Percentiles rank a stretch among this genome's conserved stretches.
Evolutionary conservation across 2,329 filamentous ascomycete genomes (phyloP).

Genomic region (Aspergillus brunneoviolaceus): DNA sequence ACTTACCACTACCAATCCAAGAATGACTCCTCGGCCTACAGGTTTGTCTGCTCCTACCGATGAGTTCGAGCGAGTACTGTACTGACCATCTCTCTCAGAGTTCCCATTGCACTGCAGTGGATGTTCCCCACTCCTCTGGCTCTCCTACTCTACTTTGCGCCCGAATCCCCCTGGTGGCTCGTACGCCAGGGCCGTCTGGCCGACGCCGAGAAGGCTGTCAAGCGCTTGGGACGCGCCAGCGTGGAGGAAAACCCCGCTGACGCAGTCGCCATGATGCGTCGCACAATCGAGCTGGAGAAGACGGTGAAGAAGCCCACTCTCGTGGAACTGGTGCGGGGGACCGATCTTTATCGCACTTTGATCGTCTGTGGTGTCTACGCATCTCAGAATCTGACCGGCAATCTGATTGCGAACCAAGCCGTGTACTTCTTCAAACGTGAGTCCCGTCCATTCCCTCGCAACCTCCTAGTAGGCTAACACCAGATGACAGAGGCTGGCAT

Average conservation of each 20-base stretch:
- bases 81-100: conserved; percentile 41
- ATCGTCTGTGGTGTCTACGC: conserved; percentile 60
- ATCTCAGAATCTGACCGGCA: conserved; percentile 61
- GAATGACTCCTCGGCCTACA: conserved; percentile 39
- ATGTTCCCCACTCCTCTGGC: conserved; percentile 58
- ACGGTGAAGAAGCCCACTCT: conserved; percentile 48
- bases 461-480: conserved; percentile 27
- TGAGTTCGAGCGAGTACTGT: conserved; percentile 24
- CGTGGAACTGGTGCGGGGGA: conserved; percentile 56
- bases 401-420: conserved; percentile 62
- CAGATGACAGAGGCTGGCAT: conserved; percentile 60
- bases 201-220: conserved; percentile 48
- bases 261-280: conserved; percentile 60
- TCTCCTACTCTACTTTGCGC: conserved; percentile 54
- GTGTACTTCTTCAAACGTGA: conserved; percentile 57
- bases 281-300: conserved; percentile 33
- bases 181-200: conserved; percentile 50
- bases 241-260: conserved; percentile 42
- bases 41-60: conserved; percentile 36
- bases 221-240: conserved; percentile 48
- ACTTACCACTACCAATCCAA: conserved; percentile 54
- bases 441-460: conserved; percentile 18
- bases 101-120: conserved; percentile 60
- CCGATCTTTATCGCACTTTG: conserved; percentile 54
- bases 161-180: conserved; percentile 55